Percentiles rank a stretch among this genome's conserved stretches.
These are phyloP conservation scores for Populus tomentosa DNA, from an alignment of 441 rosid genomes.

Conservation along the genomic window DNA sequence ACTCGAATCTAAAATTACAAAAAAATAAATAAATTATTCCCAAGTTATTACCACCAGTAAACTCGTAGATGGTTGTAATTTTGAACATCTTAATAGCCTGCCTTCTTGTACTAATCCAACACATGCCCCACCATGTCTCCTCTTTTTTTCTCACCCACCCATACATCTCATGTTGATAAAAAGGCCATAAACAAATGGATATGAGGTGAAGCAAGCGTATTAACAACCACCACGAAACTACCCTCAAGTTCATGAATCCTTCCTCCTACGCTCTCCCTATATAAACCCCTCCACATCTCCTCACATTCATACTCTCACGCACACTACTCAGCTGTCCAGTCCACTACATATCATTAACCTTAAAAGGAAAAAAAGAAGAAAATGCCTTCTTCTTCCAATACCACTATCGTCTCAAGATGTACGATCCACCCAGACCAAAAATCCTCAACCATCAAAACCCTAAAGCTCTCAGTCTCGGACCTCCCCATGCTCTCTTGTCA, in stretches of 20 bases:
- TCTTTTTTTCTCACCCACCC: background rate
- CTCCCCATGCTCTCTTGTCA: constrained; percentile 95
- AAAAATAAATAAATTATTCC: no score
- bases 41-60: no score
- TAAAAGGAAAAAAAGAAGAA: background rate
- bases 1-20: no score
- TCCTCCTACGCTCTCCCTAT: constrained; percentile 28
- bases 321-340: background rate
- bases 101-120: no score
- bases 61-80: no score
- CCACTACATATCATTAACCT: no score
- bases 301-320: background rate
- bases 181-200: background rate
- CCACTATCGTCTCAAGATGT: constrained; percentile 50
- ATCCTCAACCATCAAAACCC: constrained; percentile 27
- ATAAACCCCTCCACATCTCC: constrained; percentile 23
- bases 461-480: constrained; percentile 85
- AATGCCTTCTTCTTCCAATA: constrained; percentile 59
- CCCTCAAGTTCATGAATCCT: constrained; percentile 49
- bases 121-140: background rate
- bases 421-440: constrained; percentile 45
- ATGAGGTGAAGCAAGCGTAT: background rate
- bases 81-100: no score
- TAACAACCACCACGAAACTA: constrained; percentile 19
- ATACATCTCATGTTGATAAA: constrained; percentile 9